These are phyloP conservation scores for Sisymbrium altissimum DNA, from an alignment of 345 rosid genomes.

Conservation along the genomic window DNA sequence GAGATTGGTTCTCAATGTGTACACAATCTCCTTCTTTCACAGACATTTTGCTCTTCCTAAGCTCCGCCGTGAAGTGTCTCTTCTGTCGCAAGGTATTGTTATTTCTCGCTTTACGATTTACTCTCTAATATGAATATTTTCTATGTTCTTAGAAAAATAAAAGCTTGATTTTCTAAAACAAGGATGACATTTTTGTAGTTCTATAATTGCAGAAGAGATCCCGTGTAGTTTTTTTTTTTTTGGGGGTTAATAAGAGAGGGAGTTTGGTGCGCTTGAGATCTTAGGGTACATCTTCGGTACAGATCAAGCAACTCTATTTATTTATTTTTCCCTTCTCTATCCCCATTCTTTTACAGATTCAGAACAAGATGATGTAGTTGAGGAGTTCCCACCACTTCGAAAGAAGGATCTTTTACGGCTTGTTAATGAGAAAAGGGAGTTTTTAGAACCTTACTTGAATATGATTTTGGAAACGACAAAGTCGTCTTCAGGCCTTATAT, in stretches of 20 bases:
- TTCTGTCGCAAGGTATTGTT: too few relatives aligned
- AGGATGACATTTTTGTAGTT: too few relatives aligned
- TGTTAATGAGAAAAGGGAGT: neutral
- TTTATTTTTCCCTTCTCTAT: neutral
- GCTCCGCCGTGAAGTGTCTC: too few relatives aligned
- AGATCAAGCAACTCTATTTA: neutral
- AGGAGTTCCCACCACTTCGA: slow-evolving; percentile 13
- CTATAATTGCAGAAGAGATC: too few relatives aligned
- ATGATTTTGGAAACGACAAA: neutral
- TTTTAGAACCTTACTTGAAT: neutral
- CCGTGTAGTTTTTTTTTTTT: neutral
- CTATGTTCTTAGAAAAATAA: too few relatives aligned
- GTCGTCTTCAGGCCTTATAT: slow-evolving; percentile 45
- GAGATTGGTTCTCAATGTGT: slow-evolving; percentile 1
- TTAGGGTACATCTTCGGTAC: too few relatives aligned
- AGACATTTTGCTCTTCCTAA: slow-evolving; percentile 28
- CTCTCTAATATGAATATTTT: too few relatives aligned
- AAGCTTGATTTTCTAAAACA: neutral
- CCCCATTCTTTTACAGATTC: neutral
- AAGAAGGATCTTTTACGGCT: slow-evolving; percentile 10
- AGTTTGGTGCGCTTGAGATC: too few relatives aligned
- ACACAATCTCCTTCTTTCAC: slow-evolving; percentile 11
- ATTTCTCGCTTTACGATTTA: too few relatives aligned
- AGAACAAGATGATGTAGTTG: neutral
- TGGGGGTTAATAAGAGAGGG: too few relatives aligned